Base-by-base conservation (phyloP, 768 basidiomycete species). In the Mycena indigotica region DNA sequence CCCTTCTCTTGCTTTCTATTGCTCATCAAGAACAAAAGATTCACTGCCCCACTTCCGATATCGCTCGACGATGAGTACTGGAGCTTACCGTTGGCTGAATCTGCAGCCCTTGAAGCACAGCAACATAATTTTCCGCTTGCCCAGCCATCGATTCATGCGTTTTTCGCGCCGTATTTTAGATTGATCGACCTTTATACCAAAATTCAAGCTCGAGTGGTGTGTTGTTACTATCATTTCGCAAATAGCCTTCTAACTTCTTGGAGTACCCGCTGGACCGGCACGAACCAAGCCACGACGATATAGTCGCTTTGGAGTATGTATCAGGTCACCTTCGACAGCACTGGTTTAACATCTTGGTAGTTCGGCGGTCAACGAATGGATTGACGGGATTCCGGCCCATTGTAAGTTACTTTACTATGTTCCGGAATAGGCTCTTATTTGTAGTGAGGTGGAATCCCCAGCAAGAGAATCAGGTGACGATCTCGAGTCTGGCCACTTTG, bases 281-380 rank as follows among this genome's bases (percentile, higher is more conserved):
- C 10, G 21, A 21, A 5, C 48, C 48, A 16, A 25, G 2, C 49
- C 5, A 24, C 52, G 25, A 21, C 8, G n/a, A 50, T 15, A 41
- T 62, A n/a, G 45, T 44, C 4, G 61, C 55, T 21, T 29, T 62
- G 19, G 61, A 62, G 60, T 61, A 41, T 2, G 60, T 45, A 10
- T 38, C 35, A n/a, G n/a, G n/a, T 21, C 24, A 21, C 41, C 19
- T 12, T 10, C 24, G 32, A 41, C 16, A 6, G 5, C 25, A 21
- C 21, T 28, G 3, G 10, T 28, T 50, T 10, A 50, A 4, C 5
- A 82, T 32, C 45, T 24, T 23, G 23, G 0, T 40, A 61, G 60
- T 67, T 83, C 81, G 10, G 79, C 78, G 2, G 65, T 87, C n/a
- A 86, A 86, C 57, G 73, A 77, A n/a, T 87, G 85, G 85, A 72